Evolutionary conservation across 768 basidiomycete species (phyloP).

Genomic region (Flagelloscypha sp.): DNA sequence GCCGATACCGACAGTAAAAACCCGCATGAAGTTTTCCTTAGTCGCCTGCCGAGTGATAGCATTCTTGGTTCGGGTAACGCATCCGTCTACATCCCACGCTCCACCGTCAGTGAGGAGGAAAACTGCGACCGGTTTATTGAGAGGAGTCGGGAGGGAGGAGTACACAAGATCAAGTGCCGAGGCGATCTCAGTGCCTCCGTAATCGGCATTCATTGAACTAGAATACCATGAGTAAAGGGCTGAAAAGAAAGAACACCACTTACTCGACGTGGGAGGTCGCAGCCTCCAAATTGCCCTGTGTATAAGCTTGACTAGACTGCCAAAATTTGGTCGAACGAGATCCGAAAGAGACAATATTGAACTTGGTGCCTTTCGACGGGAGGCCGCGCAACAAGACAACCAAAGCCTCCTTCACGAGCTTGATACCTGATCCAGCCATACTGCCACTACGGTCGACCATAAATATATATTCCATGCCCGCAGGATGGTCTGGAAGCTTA

Average conservation of each 20-base stretch:
- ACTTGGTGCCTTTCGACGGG: slow-evolving; percentile 29
- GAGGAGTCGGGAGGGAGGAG: slow-evolving; percentile 16
- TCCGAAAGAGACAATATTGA: slow-evolving; percentile 56
- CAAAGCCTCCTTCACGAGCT: slow-evolving; percentile 40
- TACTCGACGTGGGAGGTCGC: slow-evolving; percentile 21
- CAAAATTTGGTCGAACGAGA: slow-evolving; percentile 22
- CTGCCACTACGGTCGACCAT: slow-evolving; percentile 52
- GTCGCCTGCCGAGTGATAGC: slow-evolving; percentile 18
- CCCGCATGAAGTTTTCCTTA: slow-evolving; percentile 27
- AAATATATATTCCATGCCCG: slow-evolving; percentile 51
- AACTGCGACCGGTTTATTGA: slow-evolving; percentile 34
- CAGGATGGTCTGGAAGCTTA: slow-evolving; percentile 28
- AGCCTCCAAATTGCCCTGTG: slow-evolving; percentile 15
- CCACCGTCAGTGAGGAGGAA: slow-evolving; percentile 57
- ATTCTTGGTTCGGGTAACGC: slow-evolving; percentile 7
- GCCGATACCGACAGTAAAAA: slow-evolving; percentile 57
- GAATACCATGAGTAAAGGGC: slow-evolving; percentile 14
- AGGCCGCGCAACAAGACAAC: slow-evolving; percentile 40
- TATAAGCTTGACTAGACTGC: slow-evolving; percentile 24
- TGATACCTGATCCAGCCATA: slow-evolving; percentile 33
- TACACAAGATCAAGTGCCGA: slow-evolving; percentile 33
- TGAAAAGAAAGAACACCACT: slow-evolving; percentile 6
- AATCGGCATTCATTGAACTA: slow-evolving; percentile 26
- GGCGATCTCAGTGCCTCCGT: slow-evolving; percentile 45
- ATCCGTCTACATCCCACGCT: slow-evolving; percentile 17